A percentile compares a stretch with the other conserved stretches of the same genome.
These are phyloP conservation scores for Podaxis rugospora DNA, from an alignment of 768 basidiomycete species.

Conservation along the genomic window DNA sequence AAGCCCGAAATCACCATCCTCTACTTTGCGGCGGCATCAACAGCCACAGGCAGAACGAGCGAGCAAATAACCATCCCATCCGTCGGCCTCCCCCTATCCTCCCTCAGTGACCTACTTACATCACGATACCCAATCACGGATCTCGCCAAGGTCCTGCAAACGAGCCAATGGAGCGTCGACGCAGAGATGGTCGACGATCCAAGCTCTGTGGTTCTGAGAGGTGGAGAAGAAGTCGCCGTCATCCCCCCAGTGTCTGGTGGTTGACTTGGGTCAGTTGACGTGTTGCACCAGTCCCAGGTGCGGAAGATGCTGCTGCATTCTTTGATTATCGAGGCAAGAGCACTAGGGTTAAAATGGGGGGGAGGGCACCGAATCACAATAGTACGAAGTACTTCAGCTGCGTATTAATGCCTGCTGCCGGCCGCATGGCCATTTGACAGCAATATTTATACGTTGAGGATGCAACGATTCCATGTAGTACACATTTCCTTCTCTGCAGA, in stretches of 20 bases:
- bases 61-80: conserved; percentile 50
- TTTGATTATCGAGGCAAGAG: background rate
- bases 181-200: conserved; percentile 73
- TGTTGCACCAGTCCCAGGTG: background rate
- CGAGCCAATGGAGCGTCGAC: conserved; percentile 76
- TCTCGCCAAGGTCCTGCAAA: conserved; percentile 49
- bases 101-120: conserved; percentile 46
- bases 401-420: background rate
- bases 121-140: conserved; percentile 47
- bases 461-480: background rate
- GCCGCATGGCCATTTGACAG: background rate
- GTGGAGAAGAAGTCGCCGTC: conserved; percentile 75
- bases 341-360: background rate
- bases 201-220: conserved; percentile 41
- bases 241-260: conserved; percentile 85
- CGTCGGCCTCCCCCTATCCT: conserved; percentile 43
- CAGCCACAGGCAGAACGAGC: conserved; percentile 53
- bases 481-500: background rate
- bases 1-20: conserved; percentile 38
- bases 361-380: background rate
- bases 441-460: background rate
- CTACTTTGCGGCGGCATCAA: conserved; percentile 64
- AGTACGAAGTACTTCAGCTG: background rate
- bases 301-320: background rate
- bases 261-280: conserved; percentile 22